These are phyloP conservation scores for Epichloe glyceriae DNA, from an alignment of 2,329 filamentous ascomycete species.

Conservation along the genomic window DNA sequence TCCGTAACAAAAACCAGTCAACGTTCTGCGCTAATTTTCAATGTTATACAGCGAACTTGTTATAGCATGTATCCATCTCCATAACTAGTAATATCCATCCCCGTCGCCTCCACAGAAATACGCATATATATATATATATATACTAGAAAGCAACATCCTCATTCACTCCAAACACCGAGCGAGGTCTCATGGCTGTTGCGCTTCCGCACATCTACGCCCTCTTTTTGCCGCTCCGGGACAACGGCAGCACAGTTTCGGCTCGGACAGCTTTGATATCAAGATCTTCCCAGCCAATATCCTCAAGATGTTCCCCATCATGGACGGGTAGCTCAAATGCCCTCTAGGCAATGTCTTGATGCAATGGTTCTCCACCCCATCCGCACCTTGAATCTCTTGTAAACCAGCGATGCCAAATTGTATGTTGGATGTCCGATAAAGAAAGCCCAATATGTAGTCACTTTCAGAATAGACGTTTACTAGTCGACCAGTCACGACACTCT, in stretches of 20 bases:
- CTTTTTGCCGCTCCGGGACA: constrained; percentile 3
- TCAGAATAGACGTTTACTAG: constrained; percentile 85
- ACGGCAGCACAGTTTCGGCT: constrained; percentile 9
- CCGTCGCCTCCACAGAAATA: background rate
- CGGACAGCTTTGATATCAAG: constrained; percentile 28
- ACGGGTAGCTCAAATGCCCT: constrained; percentile 59
- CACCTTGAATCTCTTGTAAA: constrained; percentile 57
- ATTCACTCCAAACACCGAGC: background rate
- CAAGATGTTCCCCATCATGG: constrained; percentile 53
- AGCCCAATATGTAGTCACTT: constrained; percentile 77
- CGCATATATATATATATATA: background rate
- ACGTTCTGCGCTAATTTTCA: background rate
- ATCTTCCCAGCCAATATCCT: constrained; percentile 57
- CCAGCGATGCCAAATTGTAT: constrained; percentile 77
- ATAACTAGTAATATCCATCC: background rate
- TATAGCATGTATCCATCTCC: background rate
- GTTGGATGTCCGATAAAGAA: constrained; percentile 73
- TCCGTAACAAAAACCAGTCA: background rate
- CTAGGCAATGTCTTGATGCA: constrained; percentile 52
- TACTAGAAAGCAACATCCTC: background rate
- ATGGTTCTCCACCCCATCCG: constrained; percentile 54
- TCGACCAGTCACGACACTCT: constrained; percentile 66
- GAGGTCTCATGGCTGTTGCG: background rate
- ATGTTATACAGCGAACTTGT: background rate
- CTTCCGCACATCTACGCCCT: background rate